Evolutionary conservation across 129 eudicot species (phyloP), one percentile per base, ranked within the genome.

Genomic region (Chrysanthemum lavandulifolium): DNA sequence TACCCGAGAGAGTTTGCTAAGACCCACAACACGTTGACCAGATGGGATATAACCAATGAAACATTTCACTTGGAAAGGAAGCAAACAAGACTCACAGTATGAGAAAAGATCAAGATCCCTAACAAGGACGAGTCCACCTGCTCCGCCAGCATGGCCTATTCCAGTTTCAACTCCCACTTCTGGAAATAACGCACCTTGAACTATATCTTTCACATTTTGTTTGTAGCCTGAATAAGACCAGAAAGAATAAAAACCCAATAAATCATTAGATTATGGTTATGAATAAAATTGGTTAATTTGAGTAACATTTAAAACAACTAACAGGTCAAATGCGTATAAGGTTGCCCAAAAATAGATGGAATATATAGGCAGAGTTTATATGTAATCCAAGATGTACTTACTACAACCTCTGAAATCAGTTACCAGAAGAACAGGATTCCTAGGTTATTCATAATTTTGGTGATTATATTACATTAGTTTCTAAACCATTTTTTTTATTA

Each of bases 11-110:
- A 94, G 96, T 68, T 94, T 94, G 85, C 99, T 94, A 53, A 90
- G 86, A 77, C 99, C 99, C 1, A 94, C 91, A 61, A 94, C 97
- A 13, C 96, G 88, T 58, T 84, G 91, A 27, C 97, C 91, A 25
- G 96, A 88, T 23, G 99, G 99, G 65, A 94, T 85, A 70, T 94
- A 94, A 55, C 97, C 97, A 1, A 94, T 82, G 27, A 90, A 96
- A 66, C 99, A 90, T 74, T 88, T 94, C 43, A 94, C 91, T 81
- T 88, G 96, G 86, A 94, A 94, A 0, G 99, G 99, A 31, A 94
- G 90, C 78, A 90, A 83, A 82, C 99, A 94, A 49, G 91, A 88
- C 82, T 94, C 99, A 6, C 99, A 94, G 45, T 86, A 88, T 0
- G 99, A 90, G 82, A 86, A 94, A 71, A 90, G 88, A 74, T 90